phyloP scores from a whole-genome alignment of 1,139 yeast species.

The Arxiozyma heterogenica region DNA sequence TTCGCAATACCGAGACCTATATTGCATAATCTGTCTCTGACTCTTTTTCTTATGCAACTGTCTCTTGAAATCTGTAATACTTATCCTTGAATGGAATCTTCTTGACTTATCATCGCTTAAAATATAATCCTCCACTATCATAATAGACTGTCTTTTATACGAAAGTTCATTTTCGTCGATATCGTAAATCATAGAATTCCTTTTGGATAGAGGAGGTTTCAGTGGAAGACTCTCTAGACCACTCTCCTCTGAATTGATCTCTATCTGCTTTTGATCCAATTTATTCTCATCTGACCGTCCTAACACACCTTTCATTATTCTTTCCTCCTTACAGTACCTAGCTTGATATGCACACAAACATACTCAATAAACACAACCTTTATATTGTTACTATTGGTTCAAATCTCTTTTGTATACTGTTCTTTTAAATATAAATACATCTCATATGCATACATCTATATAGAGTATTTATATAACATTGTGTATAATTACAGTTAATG shows the following conservation, averaged over 20 bases:
- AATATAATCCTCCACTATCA: not conserved
- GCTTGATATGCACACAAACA: too few relatives aligned
- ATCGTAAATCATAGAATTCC: not conserved
- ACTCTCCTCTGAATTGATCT: not conserved
- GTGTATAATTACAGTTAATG: too few relatives aligned
- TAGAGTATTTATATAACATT: too few relatives aligned
- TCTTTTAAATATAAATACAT: not conserved
- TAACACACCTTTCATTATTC: not conserved
- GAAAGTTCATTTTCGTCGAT: not conserved
- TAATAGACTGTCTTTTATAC: not conserved
- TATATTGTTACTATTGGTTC: not conserved
- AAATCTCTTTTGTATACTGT: too few relatives aligned
- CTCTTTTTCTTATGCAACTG: not conserved
- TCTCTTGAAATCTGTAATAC: slow-evolving; percentile 1
- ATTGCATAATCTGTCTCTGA: not conserved
- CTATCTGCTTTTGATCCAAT: not conserved
- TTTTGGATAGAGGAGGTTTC: not conserved
- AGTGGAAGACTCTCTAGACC: not conserved
- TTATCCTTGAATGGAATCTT: not conserved
- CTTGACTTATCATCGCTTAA: not conserved
- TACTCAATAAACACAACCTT: too few relatives aligned
- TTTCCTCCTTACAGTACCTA: not conserved
- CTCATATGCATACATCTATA: too few relatives aligned
- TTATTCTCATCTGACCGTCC: not conserved
- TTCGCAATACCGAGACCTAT: not conserved